A percentile compares a stretch with the other conserved stretches of the same genome.
Conservation (phyloP, 2,329 filamentous ascomycete species). For the Rhinocladiella similis region DNA sequence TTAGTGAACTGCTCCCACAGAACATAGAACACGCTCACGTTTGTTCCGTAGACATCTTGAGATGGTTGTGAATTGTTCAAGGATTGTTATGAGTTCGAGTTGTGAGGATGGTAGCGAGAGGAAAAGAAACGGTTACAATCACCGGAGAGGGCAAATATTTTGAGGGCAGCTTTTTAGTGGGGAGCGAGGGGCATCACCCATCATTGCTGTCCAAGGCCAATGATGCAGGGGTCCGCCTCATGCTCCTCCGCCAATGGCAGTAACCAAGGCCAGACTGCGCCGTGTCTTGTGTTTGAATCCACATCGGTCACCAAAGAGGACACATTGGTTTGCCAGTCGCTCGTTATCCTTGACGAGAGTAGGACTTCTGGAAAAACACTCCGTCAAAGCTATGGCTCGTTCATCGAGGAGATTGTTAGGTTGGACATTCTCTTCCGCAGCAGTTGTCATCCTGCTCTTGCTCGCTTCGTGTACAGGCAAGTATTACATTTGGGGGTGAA, state of each 20-base stretch:
- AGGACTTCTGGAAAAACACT: neutral
- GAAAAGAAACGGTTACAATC: constrained; percentile 31
- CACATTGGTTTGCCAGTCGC: constrained; percentile 4
- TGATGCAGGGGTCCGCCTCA: neutral
- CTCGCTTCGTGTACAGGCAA: constrained; percentile 52
- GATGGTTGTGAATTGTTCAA: constrained; percentile 34
- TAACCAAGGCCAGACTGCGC: neutral
- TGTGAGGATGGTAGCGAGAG: neutral
- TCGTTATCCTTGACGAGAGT: neutral
- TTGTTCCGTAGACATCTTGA: constrained; percentile 77
- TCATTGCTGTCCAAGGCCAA: constrained; percentile 1
- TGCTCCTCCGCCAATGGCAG: neutral
- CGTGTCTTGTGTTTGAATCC: neutral
- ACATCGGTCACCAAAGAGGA: constrained; percentile 3
- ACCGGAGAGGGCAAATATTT: constrained; percentile 24
- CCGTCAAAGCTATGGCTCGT: constrained; percentile 19
- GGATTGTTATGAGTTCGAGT: constrained; percentile 13
- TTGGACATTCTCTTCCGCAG: constrained; percentile 55
- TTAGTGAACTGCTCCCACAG: neutral
- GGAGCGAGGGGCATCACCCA: constrained; percentile 9
- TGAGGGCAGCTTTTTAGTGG: constrained; percentile 8
- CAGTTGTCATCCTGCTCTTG: constrained; percentile 59
- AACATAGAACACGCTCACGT: constrained; percentile 63
- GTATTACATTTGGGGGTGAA: neutral
- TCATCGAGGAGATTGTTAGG: constrained; percentile 21